Evolutionary conservation across 306 rosid genomes (phyloP).

Genomic region (Pterocarpus macrocarpus): DNA sequence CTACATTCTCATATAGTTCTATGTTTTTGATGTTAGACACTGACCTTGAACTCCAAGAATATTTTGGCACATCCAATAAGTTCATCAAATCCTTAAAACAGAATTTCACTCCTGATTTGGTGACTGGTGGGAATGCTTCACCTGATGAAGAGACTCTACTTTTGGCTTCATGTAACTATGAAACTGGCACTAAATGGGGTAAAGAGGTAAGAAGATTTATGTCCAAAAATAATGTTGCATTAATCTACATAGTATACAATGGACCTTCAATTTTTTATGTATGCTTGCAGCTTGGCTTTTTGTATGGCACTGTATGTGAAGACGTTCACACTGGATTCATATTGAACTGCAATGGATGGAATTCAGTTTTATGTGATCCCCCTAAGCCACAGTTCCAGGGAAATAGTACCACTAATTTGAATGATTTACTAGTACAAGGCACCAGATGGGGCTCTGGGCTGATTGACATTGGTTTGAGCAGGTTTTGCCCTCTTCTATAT

Average conservation of each 20-base stretch:
- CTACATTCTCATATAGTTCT: not conserved
- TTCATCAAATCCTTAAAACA: conserved; percentile 58
- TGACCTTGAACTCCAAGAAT: conserved; percentile 53
- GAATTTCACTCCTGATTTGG: conserved; percentile 31
- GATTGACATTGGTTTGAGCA: conserved; percentile 59
- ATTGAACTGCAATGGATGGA: conserved; percentile 78
- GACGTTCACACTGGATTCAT: conserved; percentile 65
- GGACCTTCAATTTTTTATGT: not conserved
- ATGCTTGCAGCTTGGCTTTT: conserved; percentile 66
- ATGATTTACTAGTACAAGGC: conserved; percentile 64
- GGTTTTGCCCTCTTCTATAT: conserved; percentile 65
- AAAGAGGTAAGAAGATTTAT: conserved; percentile 51
- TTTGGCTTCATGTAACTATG: conserved; percentile 66
- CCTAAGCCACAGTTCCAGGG: conserved; percentile 71
- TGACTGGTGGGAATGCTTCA: conserved; percentile 10
- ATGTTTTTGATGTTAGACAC: conserved; percentile 41
- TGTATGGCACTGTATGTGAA: conserved; percentile 61
- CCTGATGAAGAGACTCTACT: conserved; percentile 44
- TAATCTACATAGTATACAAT: not conserved
- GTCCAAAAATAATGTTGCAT: not conserved
- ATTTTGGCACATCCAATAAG: conserved; percentile 63
- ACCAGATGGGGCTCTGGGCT: conserved; percentile 69
- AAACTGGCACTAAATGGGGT: conserved; percentile 69
- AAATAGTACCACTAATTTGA: conserved; percentile 54
- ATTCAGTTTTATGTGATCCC: conserved; percentile 60